Conservation (phyloP, 2,329 filamentous ascomycete species). For the Chaetomium olivaceum region DNA sequence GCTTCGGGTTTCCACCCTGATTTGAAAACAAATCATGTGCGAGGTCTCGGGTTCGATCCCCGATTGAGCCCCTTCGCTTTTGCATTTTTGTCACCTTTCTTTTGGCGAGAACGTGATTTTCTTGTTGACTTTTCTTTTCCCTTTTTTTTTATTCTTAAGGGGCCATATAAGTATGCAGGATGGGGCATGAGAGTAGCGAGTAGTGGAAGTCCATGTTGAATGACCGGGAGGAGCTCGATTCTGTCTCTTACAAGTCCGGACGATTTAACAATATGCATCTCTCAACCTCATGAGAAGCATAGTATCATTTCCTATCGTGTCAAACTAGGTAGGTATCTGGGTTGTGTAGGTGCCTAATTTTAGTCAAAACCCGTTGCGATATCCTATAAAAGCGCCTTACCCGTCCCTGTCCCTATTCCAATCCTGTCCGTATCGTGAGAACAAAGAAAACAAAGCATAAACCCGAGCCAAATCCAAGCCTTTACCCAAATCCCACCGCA, state of each 20-base stretch:
- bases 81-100: not conserved
- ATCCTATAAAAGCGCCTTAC: not conserved
- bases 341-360: not conserved
- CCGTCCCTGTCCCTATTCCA: not conserved
- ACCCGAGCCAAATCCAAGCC: not conserved
- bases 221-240: no score
- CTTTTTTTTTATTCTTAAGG: not conserved
- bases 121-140: not conserved
- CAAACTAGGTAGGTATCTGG: not conserved
- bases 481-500: not conserved
- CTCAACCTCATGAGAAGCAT: not conserved
- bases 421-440: not conserved
- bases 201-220: no score
- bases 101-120: not conserved
- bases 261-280: not conserved
- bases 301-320: not conserved
- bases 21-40: conserved; percentile 26
- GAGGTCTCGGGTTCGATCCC: conserved; percentile 32
- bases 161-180: no score
- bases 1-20: conserved; percentile 27
- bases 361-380: not conserved
- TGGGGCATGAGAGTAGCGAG: no score
- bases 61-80: conserved; percentile 27
- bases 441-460: not conserved
- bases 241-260: no score